Conservation (phyloP, 495 filamentous ascomycete genomes). For the Thermochaetoides thermophila region DNA sequence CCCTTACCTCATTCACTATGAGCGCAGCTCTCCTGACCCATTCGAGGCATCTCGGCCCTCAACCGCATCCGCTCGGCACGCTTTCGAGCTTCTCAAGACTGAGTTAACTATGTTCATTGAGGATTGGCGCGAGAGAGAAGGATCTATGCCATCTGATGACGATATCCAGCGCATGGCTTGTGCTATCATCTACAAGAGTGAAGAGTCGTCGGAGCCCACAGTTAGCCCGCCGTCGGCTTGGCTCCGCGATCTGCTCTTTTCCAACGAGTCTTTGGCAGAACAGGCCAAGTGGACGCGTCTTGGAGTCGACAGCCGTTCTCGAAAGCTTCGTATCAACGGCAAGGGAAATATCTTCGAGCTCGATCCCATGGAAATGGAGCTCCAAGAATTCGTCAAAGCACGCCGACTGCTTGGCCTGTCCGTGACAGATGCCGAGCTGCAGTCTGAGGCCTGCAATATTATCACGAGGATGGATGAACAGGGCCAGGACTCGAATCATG, state of each 20-base stretch:
- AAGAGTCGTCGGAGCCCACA: conserved; percentile 16
- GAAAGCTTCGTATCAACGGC: conserved; percentile 30
- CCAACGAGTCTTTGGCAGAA: conserved; percentile 20
- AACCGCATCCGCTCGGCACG: conserved; percentile 23
- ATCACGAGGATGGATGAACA: conserved; percentile 33
- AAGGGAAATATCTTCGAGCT: conserved; percentile 33
- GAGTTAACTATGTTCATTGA: conserved; percentile 30
- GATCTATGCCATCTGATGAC: conserved; percentile 22
- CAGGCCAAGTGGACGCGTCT: conserved; percentile 11
- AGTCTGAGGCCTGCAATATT: conserved; percentile 35
- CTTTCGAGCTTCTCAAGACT: conserved; percentile 37
- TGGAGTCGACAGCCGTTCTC: conserved; percentile 11
- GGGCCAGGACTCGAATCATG: conserved; percentile 29
- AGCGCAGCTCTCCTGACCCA: conserved; percentile 34
- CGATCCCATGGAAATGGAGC: conserved; percentile 31
- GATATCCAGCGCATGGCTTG: conserved; percentile 30
- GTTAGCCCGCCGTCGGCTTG: conserved; percentile 26
- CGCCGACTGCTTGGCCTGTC: conserved; percentile 36
- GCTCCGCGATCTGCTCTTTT: conserved; percentile 40
- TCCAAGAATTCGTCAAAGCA: conserved; percentile 34
- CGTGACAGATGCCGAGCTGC: conserved; percentile 37
- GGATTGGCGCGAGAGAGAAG: conserved; percentile 16
- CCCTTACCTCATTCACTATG: conserved; percentile 45
- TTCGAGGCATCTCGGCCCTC: conserved; percentile 26
- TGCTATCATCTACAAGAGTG: conserved; percentile 26